These are phyloP conservation scores for Coemansia sp. DNA, from an alignment of 192 early-diverging fungal species.

Conservation along the genomic window DNA sequence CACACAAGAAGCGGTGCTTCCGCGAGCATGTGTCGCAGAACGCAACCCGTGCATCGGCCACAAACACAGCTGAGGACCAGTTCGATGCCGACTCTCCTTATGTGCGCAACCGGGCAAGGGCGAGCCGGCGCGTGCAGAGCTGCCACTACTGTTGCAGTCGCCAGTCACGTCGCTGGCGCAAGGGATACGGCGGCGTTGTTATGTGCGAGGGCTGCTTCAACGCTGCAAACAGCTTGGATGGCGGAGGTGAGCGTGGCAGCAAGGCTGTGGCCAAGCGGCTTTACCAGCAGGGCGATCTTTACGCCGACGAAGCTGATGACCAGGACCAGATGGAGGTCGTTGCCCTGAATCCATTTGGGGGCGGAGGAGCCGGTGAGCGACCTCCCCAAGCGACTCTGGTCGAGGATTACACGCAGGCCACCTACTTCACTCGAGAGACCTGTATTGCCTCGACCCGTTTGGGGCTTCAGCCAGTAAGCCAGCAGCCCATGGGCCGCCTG, in stretches of 20 bases:
- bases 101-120: conserved; percentile 2
- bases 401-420: conserved; percentile 50
- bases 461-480: conserved; percentile 24
- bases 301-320: conserved; percentile 22
- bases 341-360: conserved; percentile 55
- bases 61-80: neutral
- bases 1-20: conserved; percentile 56
- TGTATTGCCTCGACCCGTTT: conserved; percentile 26
- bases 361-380: conserved; percentile 5
- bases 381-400: conserved; percentile 15
- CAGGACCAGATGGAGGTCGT: conserved; percentile 36
- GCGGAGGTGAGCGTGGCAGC: conserved; percentile 1
- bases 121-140: conserved; percentile 3
- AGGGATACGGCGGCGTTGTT: conserved; percentile 49
- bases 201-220: conserved; percentile 56
- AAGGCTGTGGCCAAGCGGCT: neutral
- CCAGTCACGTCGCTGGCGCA: conserved; percentile 47
- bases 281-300: conserved; percentile 18
- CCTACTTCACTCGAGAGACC: conserved; percentile 55
- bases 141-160: conserved; percentile 53
- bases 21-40: conserved; percentile 38
- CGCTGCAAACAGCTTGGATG: conserved; percentile 32
- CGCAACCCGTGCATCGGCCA: neutral
- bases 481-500: conserved; percentile 50
- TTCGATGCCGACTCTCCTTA: conserved; percentile 9